These are phyloP conservation scores for Pestalotiopsis sp. DNA, from an alignment of 2,329 filamentous ascomycete species.

Conservation along the genomic window DNA sequence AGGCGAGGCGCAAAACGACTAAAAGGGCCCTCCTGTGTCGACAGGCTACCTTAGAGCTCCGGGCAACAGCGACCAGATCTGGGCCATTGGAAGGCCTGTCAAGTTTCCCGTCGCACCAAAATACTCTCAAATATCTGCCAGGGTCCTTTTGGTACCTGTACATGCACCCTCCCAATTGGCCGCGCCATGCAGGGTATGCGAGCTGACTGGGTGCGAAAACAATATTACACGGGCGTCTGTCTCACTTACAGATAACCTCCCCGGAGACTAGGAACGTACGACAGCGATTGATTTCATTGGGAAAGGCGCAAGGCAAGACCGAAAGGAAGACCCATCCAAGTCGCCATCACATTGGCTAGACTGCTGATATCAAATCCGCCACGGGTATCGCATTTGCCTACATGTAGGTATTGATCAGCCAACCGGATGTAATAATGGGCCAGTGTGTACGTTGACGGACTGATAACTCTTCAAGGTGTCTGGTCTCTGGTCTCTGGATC, in stretches of 20 bases:
- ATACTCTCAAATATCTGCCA: constrained; percentile 6
- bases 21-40: neutral
- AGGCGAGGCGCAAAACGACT: neutral
- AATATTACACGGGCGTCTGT: constrained; percentile 1
- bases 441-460: too few species aligned
- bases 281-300: neutral
- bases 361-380: neutral
- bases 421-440: too few species aligned
- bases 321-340: neutral
- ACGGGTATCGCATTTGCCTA: neutral
- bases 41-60: neutral
- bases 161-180: neutral
- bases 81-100: neutral
- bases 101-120: neutral
- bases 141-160: constrained; percentile 4
- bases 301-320: constrained; percentile 1
- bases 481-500: too few species aligned
- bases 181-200: neutral
- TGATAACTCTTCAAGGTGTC: too few species aligned
- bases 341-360: neutral
- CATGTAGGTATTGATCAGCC: too few species aligned
- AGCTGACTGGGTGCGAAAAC: constrained; percentile 4
- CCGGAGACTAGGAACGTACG: neutral
- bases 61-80: neutral
- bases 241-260: constrained; percentile 4